Base-by-base conservation (phyloP, 1,284 basidiomycete genomes). In the Cutaneotrichosporon cutaneum region DNA sequence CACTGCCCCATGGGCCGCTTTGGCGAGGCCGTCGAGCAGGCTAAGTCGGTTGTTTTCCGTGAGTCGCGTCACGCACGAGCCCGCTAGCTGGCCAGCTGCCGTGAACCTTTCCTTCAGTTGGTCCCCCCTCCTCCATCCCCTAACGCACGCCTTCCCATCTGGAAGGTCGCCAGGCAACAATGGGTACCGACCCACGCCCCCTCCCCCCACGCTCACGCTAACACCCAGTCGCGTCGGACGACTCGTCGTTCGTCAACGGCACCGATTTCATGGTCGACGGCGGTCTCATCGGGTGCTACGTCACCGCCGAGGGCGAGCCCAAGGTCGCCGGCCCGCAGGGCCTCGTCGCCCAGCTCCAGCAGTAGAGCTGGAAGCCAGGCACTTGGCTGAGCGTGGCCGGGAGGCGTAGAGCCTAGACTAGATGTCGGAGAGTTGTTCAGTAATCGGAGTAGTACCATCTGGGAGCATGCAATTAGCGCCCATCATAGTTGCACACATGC, bases 1-100 rank as follows among this genome's bases (percentile, higher is more conserved):
- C 94, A 98, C 77, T 85, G 95, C 32, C 95, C 95, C 2, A 92
- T 97, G 90, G 95, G 95, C 62, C 85, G 94, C 62, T 98, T 98
- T 77, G 94, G 94, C 57, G 93, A 97, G 82, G 94, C 94, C 0
- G 84, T 97, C 68, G 94, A 98, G 79, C 85, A 95, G 70, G 94
- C 95, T 27, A 90, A 89, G 73, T 92, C 87, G 45, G 94, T 91
- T 13, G 83, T 96, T 35, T 96, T 95, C 85, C 82, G 92, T 93
- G 76, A 64, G 90, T 86, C 14, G 6, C 42, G 52, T 18, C 18
- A n/a, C 18, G 16, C n/a, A 5, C 9, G 18, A 16, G 36, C 18
- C 36, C 18, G 36, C 36, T 16, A 42, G 39, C 18, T 18, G 16
- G 39, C 39, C 39, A 42, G 39, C 39, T 42, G 13, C 0, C 18